phyloP scores from a whole-genome alignment of 495 filamentous ascomycete species.

The Baudoinia panamericana region DNA sequence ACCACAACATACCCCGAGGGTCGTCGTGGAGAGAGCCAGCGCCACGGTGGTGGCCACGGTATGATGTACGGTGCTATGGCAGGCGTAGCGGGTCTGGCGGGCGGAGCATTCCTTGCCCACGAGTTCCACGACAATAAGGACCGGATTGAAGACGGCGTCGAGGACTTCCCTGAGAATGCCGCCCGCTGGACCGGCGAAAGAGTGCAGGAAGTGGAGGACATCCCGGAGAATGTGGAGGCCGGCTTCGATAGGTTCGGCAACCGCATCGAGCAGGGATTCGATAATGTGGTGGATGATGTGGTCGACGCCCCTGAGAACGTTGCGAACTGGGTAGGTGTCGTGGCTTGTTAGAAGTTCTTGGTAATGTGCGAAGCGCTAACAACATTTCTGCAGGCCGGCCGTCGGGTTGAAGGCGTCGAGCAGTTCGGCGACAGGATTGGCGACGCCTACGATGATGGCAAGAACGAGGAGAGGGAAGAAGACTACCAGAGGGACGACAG shows the following conservation, averaged over 20 bases:
- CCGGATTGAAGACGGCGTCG: slow-evolving; percentile 25
- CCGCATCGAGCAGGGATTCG: slow-evolving; percentile 25
- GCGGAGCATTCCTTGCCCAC: slow-evolving; percentile 43
- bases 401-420: slow-evolving; percentile 32
- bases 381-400: slow-evolving; percentile 17
- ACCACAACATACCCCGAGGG: slow-evolving; percentile 2
- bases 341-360: not conserved
- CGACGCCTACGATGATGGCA: slow-evolving; percentile 31
- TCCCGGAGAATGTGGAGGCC: slow-evolving; percentile 26
- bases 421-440: slow-evolving; percentile 31
- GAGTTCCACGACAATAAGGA: slow-evolving; percentile 30
- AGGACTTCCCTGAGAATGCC: slow-evolving; percentile 32
- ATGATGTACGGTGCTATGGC: slow-evolving; percentile 41
- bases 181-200: slow-evolving; percentile 31
- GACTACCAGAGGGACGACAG: slow-evolving; percentile 3
- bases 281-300: slow-evolving; percentile 27
- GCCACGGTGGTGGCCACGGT: slow-evolving; percentile 30
- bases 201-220: slow-evolving; percentile 30
- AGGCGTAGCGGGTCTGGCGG: slow-evolving; percentile 42
- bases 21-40: slow-evolving; percentile 3
- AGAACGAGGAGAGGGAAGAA: slow-evolving; percentile 25
- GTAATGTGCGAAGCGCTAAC: not conserved
- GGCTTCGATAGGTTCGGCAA: slow-evolving; percentile 25
- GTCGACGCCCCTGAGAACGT: slow-evolving; percentile 31
- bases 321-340: slow-evolving; percentile 24